Percentiles rank a stretch among this genome's conserved stretches.
Conservation (phyloP, 306 rosid species). For the Pyrus communis region DNA sequence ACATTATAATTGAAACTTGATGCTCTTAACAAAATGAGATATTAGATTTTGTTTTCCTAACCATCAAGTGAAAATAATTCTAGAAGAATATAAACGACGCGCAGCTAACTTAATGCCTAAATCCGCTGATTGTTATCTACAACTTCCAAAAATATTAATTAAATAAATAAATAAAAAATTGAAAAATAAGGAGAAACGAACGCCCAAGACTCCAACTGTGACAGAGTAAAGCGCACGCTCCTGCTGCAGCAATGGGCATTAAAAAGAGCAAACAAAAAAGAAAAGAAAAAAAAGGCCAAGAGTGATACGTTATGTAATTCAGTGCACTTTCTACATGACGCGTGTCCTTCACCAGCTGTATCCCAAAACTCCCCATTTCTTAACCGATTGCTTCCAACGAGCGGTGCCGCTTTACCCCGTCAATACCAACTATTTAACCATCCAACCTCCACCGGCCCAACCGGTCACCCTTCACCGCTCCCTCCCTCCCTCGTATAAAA, state of each 20-base stretch:
- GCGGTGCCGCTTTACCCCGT: slow-evolving; percentile 42
- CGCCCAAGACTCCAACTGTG: background rate
- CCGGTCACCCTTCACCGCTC: slow-evolving; percentile 44
- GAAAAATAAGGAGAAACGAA: background rate
- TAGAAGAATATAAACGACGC: slow-evolving; percentile 7
- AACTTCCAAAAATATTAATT: background rate
- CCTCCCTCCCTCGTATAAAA: slow-evolving; percentile 26
- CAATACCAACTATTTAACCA: slow-evolving; percentile 2
- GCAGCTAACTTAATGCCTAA: background rate
- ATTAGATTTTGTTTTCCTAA: too few species aligned
- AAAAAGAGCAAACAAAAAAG: background rate
- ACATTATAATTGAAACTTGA: too few species aligned
- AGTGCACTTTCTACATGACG: slow-evolving; percentile 37
- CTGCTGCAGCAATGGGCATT: background rate
- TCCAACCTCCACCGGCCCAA: slow-evolving; percentile 40
- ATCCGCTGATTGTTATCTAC: background rate
- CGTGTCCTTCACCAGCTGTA: slow-evolving; percentile 92
- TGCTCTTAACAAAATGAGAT: too few species aligned
- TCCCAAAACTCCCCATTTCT: slow-evolving; percentile 39
- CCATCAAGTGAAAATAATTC: background rate
- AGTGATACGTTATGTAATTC: background rate
- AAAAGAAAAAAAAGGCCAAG: background rate
- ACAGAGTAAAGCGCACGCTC: slow-evolving; percentile 31
- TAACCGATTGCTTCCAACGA: slow-evolving; percentile 59
- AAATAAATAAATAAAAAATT: background rate